phyloP scores from a whole-genome alignment of 208 protist genomes.

The Vickermania ingenoplastis region DNA sequence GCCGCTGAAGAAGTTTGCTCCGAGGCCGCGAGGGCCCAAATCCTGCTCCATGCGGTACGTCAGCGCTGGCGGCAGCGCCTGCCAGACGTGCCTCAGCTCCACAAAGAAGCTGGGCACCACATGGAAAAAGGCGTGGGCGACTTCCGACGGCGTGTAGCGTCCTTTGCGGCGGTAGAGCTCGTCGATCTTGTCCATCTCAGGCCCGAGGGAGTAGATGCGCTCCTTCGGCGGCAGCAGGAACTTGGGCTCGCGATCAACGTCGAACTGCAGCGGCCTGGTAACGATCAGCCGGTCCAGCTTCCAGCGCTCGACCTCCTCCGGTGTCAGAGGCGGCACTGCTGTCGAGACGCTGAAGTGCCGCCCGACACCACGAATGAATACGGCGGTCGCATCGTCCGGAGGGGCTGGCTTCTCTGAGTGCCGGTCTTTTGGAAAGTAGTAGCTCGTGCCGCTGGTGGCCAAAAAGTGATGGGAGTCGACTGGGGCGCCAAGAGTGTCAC shows the following conservation, averaged over 20 bases:
- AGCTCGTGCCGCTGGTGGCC: not conserved
- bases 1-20: slow-evolving; percentile 23
- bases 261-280: slow-evolving; percentile 6
- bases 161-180: slow-evolving; percentile 50
- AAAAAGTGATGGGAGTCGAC: not conserved
- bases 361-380: not conserved
- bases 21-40: slow-evolving; percentile 9
- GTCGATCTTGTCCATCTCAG: slow-evolving; percentile 51
- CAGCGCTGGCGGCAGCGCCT: slow-evolving; percentile 29
- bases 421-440: not conserved
- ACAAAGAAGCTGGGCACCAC: slow-evolving; percentile 72
- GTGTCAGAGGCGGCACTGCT: slow-evolving; percentile 26
- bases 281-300: slow-evolving; percentile 29
- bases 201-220: slow-evolving; percentile 37
- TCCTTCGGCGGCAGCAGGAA: slow-evolving; percentile 37
- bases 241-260: slow-evolving; percentile 8
- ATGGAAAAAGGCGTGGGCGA: slow-evolving; percentile 61
- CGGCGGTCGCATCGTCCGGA: not conserved
- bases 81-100: slow-evolving; percentile 42
- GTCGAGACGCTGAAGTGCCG: slow-evolving; percentile 12
- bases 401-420: not conserved
- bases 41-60: slow-evolving; percentile 19
- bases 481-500: no score
- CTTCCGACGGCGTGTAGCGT: slow-evolving; percentile 53
- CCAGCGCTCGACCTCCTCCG: slow-evolving; percentile 46